Evolutionary conservation across 305 asterid genomes (phyloP), one percentile per base, ranked within the genome.

Genomic region (Fraxinus latifolia): DNA sequence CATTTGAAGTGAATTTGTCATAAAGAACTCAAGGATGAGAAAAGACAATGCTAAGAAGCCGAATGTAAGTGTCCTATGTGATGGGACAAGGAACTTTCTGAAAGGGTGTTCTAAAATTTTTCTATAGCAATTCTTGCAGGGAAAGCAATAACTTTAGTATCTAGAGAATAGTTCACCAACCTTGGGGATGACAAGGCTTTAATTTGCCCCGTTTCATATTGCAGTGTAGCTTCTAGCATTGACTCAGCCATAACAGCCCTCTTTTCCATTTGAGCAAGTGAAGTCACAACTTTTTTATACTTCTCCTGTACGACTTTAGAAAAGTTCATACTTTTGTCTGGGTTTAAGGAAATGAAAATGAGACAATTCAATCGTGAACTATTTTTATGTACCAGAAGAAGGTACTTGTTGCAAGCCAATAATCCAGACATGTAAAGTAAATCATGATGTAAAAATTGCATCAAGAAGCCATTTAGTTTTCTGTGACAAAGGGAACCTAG

Each of bases 181-280:
- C 87, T 80, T 65, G 97, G 97, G 77, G 97, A 93, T 81, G 97
- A 85, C 71, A 82, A 33, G 80, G 97, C 94, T 90, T 95, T 95
- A 75, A 76, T 90, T 90, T 92, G 97, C 83, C 98, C 97, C 73
- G 94, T 86, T 92, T 95, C 93, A 44, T 92, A 93, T 74, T 93
- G 94, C 88, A 93, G 37, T n/a, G 97, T 93, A 12, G 98, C 98
- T 89, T 95, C 96, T 83, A 95, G 89, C 97, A 88, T 90, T 1
- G 98, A 89, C 85, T 95, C 98, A 23, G 98, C 97, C 96, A 93
- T 91, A 82, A 95, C 93, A 81, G 89, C 95, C 85, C 96, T 91
- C 85, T 91, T 93, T 88, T 93, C 97, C 97, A 91, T 89, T 84
- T 87, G 87, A 79, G 90, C 82, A 77, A 90, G 83, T 19, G 92